Conservation (phyloP, 1,284 basidiomycete species). For the Puccinia triticina region DNA sequence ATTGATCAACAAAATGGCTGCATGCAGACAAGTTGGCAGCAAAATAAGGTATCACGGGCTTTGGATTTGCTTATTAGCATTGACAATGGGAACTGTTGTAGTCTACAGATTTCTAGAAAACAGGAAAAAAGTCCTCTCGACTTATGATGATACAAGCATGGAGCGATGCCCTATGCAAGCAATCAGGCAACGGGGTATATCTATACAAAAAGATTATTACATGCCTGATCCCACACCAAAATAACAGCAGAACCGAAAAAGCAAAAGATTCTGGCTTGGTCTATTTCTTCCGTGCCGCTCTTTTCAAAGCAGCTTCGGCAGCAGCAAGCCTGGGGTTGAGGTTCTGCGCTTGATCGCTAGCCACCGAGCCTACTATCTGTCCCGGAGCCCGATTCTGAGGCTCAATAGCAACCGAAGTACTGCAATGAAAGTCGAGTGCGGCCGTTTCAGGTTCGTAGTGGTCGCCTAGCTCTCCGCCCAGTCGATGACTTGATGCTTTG, state of each 20-base stretch:
- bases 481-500: slow-evolving; percentile 33
- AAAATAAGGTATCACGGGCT: too few relatives aligned
- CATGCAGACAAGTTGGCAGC: too few relatives aligned
- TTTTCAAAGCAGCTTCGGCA: slow-evolving; percentile 16
- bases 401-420: neutral
- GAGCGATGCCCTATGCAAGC: too few relatives aligned
- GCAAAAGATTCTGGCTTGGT: neutral
- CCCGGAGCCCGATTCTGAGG: neutral
- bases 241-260: neutral
- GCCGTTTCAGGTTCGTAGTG: slow-evolving; percentile 36
- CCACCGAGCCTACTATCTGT: neutral
- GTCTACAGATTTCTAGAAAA: too few relatives aligned
- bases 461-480: slow-evolving; percentile 36
- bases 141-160: too few relatives aligned
- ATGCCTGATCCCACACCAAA: too few relatives aligned
- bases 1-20: too few relatives aligned
- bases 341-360: neutral
- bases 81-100: too few relatives aligned
- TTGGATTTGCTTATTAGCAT: too few relatives aligned
- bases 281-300: slow-evolving; percentile 11
- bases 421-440: slow-evolving; percentile 24
- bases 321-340: neutral
- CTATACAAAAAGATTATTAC: too few relatives aligned
- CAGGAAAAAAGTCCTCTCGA: too few relatives aligned
- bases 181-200: too few relatives aligned